Conservation (phyloP, 208 protist genomes). For the Trichomonas tenax region DNA sequence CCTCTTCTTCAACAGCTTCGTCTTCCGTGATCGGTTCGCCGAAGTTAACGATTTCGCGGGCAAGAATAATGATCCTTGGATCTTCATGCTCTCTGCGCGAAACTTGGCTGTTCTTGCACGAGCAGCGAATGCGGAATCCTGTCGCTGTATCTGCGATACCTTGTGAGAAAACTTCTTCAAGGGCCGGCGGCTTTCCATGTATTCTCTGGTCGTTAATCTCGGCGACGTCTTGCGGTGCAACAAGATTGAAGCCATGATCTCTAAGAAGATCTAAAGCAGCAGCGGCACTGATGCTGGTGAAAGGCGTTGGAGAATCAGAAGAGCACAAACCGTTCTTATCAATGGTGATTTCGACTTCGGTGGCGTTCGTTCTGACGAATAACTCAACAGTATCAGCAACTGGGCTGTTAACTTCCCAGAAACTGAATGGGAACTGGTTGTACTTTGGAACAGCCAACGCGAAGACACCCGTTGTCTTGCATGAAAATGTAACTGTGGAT, state of each 20-base stretch:
- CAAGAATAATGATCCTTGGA: neutral
- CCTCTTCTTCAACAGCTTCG: neutral
- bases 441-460: neutral
- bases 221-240: neutral
- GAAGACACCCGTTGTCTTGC: neutral
- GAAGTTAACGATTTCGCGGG: neutral
- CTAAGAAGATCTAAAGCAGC: neutral
- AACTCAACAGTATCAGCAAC: neutral
- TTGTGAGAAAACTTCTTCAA: neutral
- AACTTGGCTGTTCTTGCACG: neutral
- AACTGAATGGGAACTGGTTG: neutral
- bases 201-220: neutral
- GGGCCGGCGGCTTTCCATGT: neutral
- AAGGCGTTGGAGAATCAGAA: neutral
- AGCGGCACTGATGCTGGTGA: neutral
- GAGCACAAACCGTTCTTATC: neutral
- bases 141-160: neutral
- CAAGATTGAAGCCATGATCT: neutral
- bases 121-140: neutral
- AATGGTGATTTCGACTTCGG: neutral
- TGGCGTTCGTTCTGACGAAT: neutral
- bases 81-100: neutral
- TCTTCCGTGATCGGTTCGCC: neutral
- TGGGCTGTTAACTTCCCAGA: neutral
- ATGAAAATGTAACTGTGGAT: neutral